Evolutionary conservation across 2,329 filamentous ascomycete genomes (phyloP).

Genomic region (Colletotrichum brevisporum): DNA sequence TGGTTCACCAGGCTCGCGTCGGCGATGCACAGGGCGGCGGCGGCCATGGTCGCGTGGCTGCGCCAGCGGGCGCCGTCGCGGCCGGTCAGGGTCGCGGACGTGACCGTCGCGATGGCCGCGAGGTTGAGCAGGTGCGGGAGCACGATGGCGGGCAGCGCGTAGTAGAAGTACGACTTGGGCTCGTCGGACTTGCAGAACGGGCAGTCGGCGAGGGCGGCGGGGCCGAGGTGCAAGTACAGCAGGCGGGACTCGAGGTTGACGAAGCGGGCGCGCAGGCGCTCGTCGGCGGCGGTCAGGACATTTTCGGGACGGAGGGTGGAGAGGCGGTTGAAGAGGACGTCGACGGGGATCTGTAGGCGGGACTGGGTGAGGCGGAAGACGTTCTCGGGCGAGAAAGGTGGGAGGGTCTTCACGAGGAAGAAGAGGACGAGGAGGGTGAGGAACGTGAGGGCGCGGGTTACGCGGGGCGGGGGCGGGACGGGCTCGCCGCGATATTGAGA

Average conservation of each 20-base stretch:
- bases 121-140: slow-evolving; percentile 87
- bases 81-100: slow-evolving; percentile 77
- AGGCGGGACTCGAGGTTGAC: slow-evolving; percentile 79
- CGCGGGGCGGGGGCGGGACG: slow-evolving; percentile 69
- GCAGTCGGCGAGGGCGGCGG: slow-evolving; percentile 79
- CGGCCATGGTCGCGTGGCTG: slow-evolving; percentile 75
- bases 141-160: slow-evolving; percentile 81
- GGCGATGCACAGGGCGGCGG: slow-evolving; percentile 68
- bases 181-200: slow-evolving; percentile 86
- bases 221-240: slow-evolving; percentile 88
- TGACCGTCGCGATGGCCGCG: slow-evolving; percentile 78
- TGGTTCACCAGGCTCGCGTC: slow-evolving; percentile 77
- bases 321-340: slow-evolving; percentile 87
- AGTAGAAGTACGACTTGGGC: slow-evolving; percentile 80
- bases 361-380: slow-evolving; percentile 84
- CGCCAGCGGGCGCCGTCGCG: slow-evolving; percentile 78
- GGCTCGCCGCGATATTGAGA: slow-evolving; percentile 60
- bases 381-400: slow-evolving; percentile 81
- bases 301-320: slow-evolving; percentile 64
- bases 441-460: slow-evolving; percentile 71
- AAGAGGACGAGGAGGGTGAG: slow-evolving; percentile 65
- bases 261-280: slow-evolving; percentile 76
- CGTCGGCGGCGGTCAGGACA: slow-evolving; percentile 71
- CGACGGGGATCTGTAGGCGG: slow-evolving; percentile 86
- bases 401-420: slow-evolving; percentile 73